A percentile compares a stretch with the other conserved stretches of the same genome.
These are phyloP conservation scores for Pseudoperonospora humuli DNA, from an alignment of 352 stramenopile genomes.

Conservation along the genomic window DNA sequence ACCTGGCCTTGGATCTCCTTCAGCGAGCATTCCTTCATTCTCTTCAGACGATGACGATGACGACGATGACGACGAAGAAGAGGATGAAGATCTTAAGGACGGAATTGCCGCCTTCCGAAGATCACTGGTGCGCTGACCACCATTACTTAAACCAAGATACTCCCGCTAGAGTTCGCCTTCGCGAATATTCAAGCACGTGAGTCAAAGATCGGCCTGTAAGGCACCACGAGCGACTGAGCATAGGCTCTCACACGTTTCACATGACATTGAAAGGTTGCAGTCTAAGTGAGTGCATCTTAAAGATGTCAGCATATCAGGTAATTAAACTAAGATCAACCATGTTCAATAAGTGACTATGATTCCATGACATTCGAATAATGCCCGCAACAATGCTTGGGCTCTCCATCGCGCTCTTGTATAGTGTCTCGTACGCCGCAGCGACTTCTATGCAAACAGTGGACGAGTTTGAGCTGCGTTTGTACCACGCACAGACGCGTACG, in stretches of 20 bases:
- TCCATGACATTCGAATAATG: conserved; percentile 13
- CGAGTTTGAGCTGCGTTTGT: conserved; percentile 22
- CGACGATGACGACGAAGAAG: conserved; percentile 38
- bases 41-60: conserved; percentile 52
- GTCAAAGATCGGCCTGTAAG: too few relatives aligned
- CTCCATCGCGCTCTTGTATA: background rate
- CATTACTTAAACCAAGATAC: too few relatives aligned
- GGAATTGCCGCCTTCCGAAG: conserved; percentile 34
- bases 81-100: conserved; percentile 29
- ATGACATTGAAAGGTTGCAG: too few relatives aligned
- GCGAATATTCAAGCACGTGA: too few relatives aligned
- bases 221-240: too few relatives aligned
- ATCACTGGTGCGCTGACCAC: conserved; percentile 15
- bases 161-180: too few relatives aligned
- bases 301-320: conserved; percentile 7
- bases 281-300: background rate
- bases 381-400: conserved; percentile 2
- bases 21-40: conserved; percentile 30
- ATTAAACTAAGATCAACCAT: background rate
- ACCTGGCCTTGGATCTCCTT: conserved; percentile 26
- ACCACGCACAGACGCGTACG: conserved; percentile 17
- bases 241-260: too few relatives aligned
- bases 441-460: conserved; percentile 6
- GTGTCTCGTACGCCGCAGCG: too few relatives aligned
- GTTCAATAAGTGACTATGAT: conserved; percentile 1